Evolutionary conservation across 78 protist genomes (phyloP), one percentile per base, ranked within the genome.

Genomic region (Speleostelium caveatum): DNA sequence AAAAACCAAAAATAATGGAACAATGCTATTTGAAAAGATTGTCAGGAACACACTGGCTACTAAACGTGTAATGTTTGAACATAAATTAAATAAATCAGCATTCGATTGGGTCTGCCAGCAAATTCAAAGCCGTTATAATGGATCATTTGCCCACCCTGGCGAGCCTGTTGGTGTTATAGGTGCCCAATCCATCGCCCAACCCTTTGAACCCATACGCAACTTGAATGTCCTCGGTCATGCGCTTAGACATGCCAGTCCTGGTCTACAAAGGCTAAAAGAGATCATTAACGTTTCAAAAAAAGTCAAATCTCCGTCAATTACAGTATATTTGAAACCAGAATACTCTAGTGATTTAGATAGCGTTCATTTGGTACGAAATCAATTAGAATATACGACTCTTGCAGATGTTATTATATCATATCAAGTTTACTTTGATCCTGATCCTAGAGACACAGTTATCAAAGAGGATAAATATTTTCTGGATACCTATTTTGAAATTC

Each of bases 181-280:
- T 28, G 99, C 99, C 4, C 99, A 98, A 85, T 35, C 76, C 7
- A 93, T 97, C 49, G 99, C 99, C 24, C 99, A 98, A 71, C 99
- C 99, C 21, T 99, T 98, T 39, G 99, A 99, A n/a, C 99, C 99
- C 14, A 94, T 99, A 71, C 97, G 98, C 86, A 99, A 99, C 16
- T 98, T 99, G 97, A 99, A 99, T 83, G 99, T 99, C 72, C 99
- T 99, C 58, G 99, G 99, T 73, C 99, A 97, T 30, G 99, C 99
- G 16, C 87, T 96, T 42, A 99, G 97, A 99, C 95, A 92, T 72
- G 95, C 80, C 28, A 83, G 83, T 19, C 86, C 75, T 24, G 95
- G 94, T 56, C 94, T 91, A 26, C 96, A 95, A 3, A 86, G 94
- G 56, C 85, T 96, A 53, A 96, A 87, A 93, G 99, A 99, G 38